Evolutionary conservation across 495 filamentous ascomycete genomes (phyloP).

Genomic region (Aspergillus cristatus): DNA sequence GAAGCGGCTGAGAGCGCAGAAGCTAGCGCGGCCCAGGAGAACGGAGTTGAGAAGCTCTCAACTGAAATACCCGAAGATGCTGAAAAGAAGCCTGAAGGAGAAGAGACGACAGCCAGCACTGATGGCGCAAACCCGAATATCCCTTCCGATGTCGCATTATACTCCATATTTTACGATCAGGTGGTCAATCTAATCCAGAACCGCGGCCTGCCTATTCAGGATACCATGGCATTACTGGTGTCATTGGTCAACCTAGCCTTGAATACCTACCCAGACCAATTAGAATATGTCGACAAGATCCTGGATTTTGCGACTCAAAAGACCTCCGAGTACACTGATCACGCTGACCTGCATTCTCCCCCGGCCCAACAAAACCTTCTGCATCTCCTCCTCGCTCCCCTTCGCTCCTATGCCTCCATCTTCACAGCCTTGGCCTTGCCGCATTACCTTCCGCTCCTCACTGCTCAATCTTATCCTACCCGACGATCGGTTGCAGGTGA

Average conservation of each 20-base stretch:
- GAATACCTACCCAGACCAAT: slow-evolving; percentile 84
- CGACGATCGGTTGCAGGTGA: slow-evolving; percentile 84
- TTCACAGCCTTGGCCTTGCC: slow-evolving; percentile 91
- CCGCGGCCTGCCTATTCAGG: slow-evolving; percentile 84
- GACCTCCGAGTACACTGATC: slow-evolving; percentile 82
- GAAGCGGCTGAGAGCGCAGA: slow-evolving; percentile 23
- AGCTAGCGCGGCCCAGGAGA: slow-evolving; percentile 28
- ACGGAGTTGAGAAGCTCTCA: slow-evolving; percentile 36
- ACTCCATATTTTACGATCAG: slow-evolving; percentile 96
- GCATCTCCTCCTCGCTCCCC: slow-evolving; percentile 75
- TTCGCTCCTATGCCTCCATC: slow-evolving; percentile 82
- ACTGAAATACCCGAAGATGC: slow-evolving; percentile 16
- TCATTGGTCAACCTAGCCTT: slow-evolving; percentile 88
- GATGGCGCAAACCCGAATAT: slow-evolving; percentile 42
- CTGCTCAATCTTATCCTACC: slow-evolving; percentile 88
- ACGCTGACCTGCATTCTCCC: slow-evolving; percentile 83
- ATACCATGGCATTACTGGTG: slow-evolving; percentile 84
- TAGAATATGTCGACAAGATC: slow-evolving; percentile 95
- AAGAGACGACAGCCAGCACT: slow-evolving; percentile 12
- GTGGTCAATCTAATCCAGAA: slow-evolving; percentile 86
- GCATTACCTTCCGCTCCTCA: slow-evolving; percentile 79
- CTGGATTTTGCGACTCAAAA: slow-evolving; percentile 83
- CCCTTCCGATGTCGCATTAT: slow-evolving; percentile 78
- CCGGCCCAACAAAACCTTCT: slow-evolving; percentile 82
- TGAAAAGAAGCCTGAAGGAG: slow-evolving; percentile 10